Conservation (phyloP, 306 rosid genomes). For the Lathyrus oleraceus region DNA sequence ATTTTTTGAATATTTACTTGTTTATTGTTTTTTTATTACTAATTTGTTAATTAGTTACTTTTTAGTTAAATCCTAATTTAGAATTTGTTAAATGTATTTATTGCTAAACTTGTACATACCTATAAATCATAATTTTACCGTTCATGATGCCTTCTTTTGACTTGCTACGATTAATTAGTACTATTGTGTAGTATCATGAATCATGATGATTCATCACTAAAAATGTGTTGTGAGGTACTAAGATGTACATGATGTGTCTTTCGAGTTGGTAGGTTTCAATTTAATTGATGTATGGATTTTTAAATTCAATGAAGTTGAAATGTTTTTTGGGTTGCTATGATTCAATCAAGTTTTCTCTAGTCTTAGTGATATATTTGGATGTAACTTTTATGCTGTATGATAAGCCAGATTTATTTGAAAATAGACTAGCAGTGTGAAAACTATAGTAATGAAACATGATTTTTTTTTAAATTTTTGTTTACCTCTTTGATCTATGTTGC, state of each 20-base stretch:
- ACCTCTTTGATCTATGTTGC: too few species aligned
- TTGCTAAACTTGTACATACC: neutral
- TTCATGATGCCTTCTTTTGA: neutral
- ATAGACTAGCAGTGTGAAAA: too few species aligned
- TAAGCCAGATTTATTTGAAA: neutral
- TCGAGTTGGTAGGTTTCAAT: too few species aligned
- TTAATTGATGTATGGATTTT: neutral
- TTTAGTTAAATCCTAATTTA: neutral
- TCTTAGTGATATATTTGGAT: neutral
- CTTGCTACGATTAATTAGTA: neutral
- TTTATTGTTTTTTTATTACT: neutral
- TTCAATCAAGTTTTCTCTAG: neutral
- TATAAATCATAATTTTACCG: neutral
- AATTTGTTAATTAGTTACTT: neutral
- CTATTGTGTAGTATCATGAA: too few species aligned
- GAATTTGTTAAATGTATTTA: neutral
- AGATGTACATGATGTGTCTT: too few species aligned
- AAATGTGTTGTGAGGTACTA: too few species aligned
- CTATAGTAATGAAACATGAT: too few species aligned
- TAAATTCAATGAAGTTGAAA: neutral
- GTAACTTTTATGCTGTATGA: neutral
- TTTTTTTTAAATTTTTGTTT: too few species aligned
- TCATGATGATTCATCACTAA: too few species aligned
- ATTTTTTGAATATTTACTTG: neutral
- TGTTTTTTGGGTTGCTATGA: neutral